Percentiles rank a stretch among this genome's conserved stretches.
phyloP scores from a whole-genome alignment of 129 eudicot species.

The Ambrosia artemisiifolia region DNA sequence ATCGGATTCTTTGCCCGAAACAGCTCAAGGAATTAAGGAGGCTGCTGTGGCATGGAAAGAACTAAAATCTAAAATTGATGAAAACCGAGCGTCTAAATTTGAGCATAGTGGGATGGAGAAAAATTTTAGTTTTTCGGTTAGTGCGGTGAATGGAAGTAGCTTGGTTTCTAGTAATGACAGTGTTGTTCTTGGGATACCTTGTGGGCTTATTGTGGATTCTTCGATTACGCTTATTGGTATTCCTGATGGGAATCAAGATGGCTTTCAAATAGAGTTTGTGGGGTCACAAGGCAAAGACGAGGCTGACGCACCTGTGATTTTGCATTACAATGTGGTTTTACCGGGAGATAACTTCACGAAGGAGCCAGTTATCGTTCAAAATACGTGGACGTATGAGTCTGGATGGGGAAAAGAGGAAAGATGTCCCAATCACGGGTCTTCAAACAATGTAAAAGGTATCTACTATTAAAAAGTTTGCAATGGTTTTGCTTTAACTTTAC shows the following conservation, averaged over 20 bases:
- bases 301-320: constrained; percentile 50
- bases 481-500: too few species aligned
- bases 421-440: constrained; percentile 63
- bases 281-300: constrained; percentile 49
- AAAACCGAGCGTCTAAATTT: constrained; percentile 31
- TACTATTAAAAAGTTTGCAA: not conserved
- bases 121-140: constrained; percentile 61
- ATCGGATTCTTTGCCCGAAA: constrained; percentile 85
- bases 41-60: constrained; percentile 72
- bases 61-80: constrained; percentile 35
- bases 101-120: constrained; percentile 15
- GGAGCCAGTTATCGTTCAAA: constrained; percentile 74
- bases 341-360: constrained; percentile 81
- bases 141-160: constrained; percentile 31
- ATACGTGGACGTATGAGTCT: constrained; percentile 69
- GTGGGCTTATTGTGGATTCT: constrained; percentile 91
- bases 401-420: constrained; percentile 89
- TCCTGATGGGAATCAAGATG: constrained; percentile 54
- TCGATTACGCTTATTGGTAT: constrained; percentile 73
- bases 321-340: constrained; percentile 62
- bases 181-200: constrained; percentile 58
- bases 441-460: constrained; percentile 50
- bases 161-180: constrained; percentile 26
- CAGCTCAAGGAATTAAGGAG: constrained; percentile 76
- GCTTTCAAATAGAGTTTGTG: constrained; percentile 63